Percentiles rank a stretch among this genome's conserved stretches.
Evolutionary conservation across 108 stramenopile species (phyloP).

Genomic region (Skeletonema marinoi): DNA sequence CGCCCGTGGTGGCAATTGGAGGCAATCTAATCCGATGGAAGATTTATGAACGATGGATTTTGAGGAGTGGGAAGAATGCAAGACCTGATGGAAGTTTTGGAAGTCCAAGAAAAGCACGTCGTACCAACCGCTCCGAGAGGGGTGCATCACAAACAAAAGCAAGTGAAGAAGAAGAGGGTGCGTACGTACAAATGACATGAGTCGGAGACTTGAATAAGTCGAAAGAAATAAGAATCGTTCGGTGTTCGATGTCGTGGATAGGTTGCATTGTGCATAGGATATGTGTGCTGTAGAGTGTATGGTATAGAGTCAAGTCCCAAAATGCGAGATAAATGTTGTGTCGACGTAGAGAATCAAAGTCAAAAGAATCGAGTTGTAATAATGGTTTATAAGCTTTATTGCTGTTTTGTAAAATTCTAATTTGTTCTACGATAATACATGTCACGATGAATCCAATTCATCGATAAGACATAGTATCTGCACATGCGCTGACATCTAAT

Average conservation of each 20-base stretch:
- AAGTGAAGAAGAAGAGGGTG: not conserved
- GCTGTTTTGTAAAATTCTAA: no score
- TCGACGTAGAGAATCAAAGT: not conserved
- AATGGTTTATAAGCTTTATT: not conserved
- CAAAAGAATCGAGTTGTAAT: not conserved
- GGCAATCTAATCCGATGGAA: conserved; percentile 55
- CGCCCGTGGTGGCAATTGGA: conserved; percentile 39
- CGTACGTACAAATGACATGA: conserved; percentile 42
- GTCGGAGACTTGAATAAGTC: not conserved
- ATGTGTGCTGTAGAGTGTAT: not conserved
- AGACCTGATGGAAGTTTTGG: not conserved
- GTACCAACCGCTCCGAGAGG: not conserved
- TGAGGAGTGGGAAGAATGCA: conserved; percentile 42
- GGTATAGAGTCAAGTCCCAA: not conserved
- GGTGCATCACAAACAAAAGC: not conserved
- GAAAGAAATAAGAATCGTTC: not conserved
- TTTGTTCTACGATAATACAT: not conserved
- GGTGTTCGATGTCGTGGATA: not conserved
- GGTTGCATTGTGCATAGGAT: not conserved
- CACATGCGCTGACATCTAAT: not conserved
- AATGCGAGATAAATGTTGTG: not conserved
- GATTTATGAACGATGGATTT: conserved; percentile 66
- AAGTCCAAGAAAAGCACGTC: not conserved
- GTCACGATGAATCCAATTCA: not conserved
- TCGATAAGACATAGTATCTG: not conserved